Percentiles rank a stretch among this genome's conserved stretches.
phyloP scores from a whole-genome alignment of 2,329 filamentous ascomycete species.

The Monosporascus cannonballus region DNA sequence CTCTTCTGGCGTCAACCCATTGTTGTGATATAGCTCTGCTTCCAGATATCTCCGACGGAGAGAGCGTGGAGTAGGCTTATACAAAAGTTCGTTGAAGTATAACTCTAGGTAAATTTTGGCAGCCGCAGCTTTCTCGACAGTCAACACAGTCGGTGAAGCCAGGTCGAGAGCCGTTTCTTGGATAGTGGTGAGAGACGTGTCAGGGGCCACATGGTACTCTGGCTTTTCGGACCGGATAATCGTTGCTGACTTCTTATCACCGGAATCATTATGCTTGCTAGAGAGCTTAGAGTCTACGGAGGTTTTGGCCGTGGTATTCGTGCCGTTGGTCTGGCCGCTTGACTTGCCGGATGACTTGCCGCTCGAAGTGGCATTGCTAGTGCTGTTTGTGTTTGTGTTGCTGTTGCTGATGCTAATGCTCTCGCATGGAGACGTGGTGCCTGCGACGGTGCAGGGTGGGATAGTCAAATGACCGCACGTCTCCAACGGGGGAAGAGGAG shows the following conservation, averaged over 20 bases:
- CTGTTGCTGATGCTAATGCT: conserved; percentile 9
- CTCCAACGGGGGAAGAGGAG: conserved; percentile 27
- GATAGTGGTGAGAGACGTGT: conserved; percentile 24
- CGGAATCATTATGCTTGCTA: conserved; percentile 20
- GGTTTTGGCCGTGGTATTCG: conserved; percentile 29
- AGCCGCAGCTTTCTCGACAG: conserved; percentile 71
- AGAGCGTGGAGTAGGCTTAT: conserved; percentile 49
- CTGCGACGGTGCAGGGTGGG: conserved; percentile 16
- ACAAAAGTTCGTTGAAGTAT: conserved; percentile 68
- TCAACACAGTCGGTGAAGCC: conserved; percentile 37
- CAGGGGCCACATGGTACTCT: conserved; percentile 16
- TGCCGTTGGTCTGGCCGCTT: conserved; percentile 17
- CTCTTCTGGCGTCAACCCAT: conserved; percentile 50
- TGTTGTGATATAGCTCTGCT: conserved; percentile 49
- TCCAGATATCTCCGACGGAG: conserved; percentile 59
- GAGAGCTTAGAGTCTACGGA: conserved; percentile 37
- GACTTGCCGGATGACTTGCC: conserved; percentile 22
- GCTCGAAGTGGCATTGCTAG: conserved; percentile 24
- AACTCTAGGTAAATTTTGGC: conserved; percentile 85
- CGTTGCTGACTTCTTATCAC: conserved; percentile 23
- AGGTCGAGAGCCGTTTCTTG: conserved; percentile 27
- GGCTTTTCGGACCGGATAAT: conserved; percentile 21
- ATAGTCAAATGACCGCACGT: conserved; percentile 17
- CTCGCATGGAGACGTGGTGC: conserved; percentile 7
- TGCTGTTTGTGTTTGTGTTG: conserved; percentile 16